A percentile compares a stretch with the other conserved stretches of the same genome.
phyloP scores from a whole-genome alignment of 2,329 filamentous ascomycete genomes.

The Aspergillus hiratsukae region DNA sequence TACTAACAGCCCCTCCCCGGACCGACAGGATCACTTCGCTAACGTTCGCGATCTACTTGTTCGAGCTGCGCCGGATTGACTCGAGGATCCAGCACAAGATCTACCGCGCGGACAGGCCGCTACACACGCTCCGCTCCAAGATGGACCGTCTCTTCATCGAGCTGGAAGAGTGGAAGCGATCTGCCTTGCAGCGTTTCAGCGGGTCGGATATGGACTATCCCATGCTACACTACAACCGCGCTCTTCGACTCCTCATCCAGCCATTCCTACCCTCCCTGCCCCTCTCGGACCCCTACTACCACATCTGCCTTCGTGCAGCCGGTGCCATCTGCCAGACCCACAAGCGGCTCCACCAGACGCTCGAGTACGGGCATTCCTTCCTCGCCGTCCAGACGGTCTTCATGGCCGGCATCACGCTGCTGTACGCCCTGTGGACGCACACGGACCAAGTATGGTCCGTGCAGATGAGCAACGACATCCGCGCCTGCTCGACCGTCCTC shows the following conservation, averaged over 20 bases:
- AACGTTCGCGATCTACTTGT: slow-evolving; percentile 42
- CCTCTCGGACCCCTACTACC: slow-evolving; percentile 45
- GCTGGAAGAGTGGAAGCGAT: slow-evolving; percentile 46
- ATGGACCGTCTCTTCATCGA: slow-evolving; percentile 44
- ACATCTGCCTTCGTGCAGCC: slow-evolving; percentile 36
- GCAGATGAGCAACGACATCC: slow-evolving; percentile 47
- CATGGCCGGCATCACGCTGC: slow-evolving; percentile 35
- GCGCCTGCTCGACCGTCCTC: slow-evolving; percentile 46
- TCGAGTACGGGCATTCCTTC: slow-evolving; percentile 38
- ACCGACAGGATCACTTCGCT: slow-evolving; percentile 31
- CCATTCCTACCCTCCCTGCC: slow-evolving; percentile 47
- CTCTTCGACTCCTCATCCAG: slow-evolving; percentile 48
- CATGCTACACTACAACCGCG: slow-evolving; percentile 48
- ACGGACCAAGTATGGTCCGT: slow-evolving; percentile 46
- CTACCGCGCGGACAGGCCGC: slow-evolving; percentile 47
- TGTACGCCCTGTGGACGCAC: slow-evolving; percentile 40
- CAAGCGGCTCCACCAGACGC: slow-evolving; percentile 35
- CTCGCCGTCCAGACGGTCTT: slow-evolving; percentile 38
- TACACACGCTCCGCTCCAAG: slow-evolving; percentile 44
- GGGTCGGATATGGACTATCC: slow-evolving; percentile 45
- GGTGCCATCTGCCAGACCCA: slow-evolving; percentile 37
- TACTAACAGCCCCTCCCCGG: slow-evolving; percentile 27
- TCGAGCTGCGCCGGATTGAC: slow-evolving; percentile 45
- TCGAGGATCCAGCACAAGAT: slow-evolving; percentile 51
- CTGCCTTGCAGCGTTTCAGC: slow-evolving; percentile 29